Percentiles rank a stretch among this genome's conserved stretches.
These are phyloP conservation scores for Jaapia argillacea DNA, from an alignment of 768 basidiomycete genomes.

Conservation along the genomic window DNA sequence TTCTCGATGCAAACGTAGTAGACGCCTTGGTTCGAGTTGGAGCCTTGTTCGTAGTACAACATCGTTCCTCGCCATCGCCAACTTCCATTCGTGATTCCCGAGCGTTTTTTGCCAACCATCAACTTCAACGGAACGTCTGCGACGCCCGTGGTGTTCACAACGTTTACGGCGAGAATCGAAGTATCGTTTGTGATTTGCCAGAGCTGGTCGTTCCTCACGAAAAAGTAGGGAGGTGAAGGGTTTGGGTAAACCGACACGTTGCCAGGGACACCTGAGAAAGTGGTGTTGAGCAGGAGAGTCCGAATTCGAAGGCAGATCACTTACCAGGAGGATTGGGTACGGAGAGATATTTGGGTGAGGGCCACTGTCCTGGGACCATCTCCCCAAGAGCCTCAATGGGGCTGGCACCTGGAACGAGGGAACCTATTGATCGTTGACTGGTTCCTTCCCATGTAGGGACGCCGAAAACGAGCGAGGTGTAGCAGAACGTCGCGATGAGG, in stretches of 20 bases:
- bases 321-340: slow-evolving; percentile 22
- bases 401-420: slow-evolving; percentile 32
- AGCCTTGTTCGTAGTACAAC: slow-evolving; percentile 36
- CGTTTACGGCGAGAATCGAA: slow-evolving; percentile 42
- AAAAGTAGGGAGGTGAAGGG: slow-evolving; percentile 36
- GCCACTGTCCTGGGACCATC: slow-evolving; percentile 16
- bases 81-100: slow-evolving; percentile 29
- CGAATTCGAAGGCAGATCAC: neutral
- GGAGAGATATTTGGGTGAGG: slow-evolving; percentile 20
- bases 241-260: slow-evolving; percentile 33
- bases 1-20: slow-evolving; percentile 29
- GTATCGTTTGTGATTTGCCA: slow-evolving; percentile 48
- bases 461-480: slow-evolving; percentile 11
- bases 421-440: slow-evolving; percentile 25
- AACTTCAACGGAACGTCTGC: slow-evolving; percentile 39
- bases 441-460: slow-evolving; percentile 36
- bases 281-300: neutral
- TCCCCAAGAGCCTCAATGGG: slow-evolving; percentile 16
- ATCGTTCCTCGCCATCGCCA: slow-evolving; percentile 51
- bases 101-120: slow-evolving; percentile 25
- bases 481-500: neutral
- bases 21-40: slow-evolving; percentile 29
- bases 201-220: slow-evolving; percentile 35
- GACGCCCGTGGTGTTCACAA: slow-evolving; percentile 36
- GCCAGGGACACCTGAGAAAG: slow-evolving; percentile 31